These are phyloP conservation scores for Exophiala spinifera DNA, from an alignment of 2,329 filamentous ascomycete genomes.

Conservation along the genomic window DNA sequence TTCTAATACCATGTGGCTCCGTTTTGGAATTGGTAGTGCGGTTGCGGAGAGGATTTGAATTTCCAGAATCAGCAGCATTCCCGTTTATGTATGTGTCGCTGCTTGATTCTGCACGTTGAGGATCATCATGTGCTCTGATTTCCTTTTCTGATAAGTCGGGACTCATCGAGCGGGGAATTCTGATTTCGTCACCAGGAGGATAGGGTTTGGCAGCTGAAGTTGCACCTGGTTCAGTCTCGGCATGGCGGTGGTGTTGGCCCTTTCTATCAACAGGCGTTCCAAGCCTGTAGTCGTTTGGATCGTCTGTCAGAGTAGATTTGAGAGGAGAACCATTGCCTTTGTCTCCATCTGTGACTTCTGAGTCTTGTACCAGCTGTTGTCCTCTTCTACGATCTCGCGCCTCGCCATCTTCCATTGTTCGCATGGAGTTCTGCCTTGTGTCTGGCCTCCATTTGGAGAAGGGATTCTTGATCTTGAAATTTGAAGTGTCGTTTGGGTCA, in stretches of 20 bases:
- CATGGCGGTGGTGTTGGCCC: conserved; percentile 9
- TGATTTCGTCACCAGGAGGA: conserved; percentile 12
- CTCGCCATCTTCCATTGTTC: conserved; percentile 16
- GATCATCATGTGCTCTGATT: conserved; percentile 6
- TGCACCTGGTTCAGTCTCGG: conserved; percentile 15
- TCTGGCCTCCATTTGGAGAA: conserved; percentile 21
- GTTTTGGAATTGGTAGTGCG: conserved; percentile 3
- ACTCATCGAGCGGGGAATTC: conserved; percentile 17
- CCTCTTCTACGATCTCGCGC: not conserved
- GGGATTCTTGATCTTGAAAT: conserved; percentile 18
- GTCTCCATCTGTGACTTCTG: not conserved
- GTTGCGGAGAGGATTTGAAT: conserved; percentile 12
- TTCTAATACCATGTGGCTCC: conserved; percentile 17
- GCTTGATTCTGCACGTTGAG: conserved; percentile 4
- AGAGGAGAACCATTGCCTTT: conserved; percentile 6
- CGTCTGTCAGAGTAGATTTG: conserved; percentile 13
- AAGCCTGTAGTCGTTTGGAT: conserved; percentile 18
- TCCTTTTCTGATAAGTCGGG: conserved; percentile 9
- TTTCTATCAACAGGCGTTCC: conserved; percentile 4
- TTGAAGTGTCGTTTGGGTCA: conserved; percentile 16
- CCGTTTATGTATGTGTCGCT: conserved; percentile 13
- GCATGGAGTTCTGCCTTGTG: conserved; percentile 10
- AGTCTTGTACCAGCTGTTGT: not conserved
- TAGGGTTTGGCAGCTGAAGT: conserved; percentile 7
- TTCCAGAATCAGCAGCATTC: conserved; percentile 4